Evolutionary conservation across 495 filamentous ascomycete genomes (phyloP).

Genomic region (Neurospora intermedia): DNA sequence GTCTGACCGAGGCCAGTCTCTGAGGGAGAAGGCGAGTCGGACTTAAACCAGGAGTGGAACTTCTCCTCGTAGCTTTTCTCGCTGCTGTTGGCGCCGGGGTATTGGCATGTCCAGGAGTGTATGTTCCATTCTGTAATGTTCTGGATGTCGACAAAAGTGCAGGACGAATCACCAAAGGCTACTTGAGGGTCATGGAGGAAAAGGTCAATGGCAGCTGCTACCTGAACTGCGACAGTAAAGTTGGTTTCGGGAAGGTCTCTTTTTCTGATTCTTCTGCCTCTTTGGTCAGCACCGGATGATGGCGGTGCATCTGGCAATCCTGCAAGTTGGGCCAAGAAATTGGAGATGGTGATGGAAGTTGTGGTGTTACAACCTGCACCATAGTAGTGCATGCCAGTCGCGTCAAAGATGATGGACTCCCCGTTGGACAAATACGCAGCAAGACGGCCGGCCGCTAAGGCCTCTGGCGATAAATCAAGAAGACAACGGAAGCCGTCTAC

Average conservation of each 20-base stretch:
- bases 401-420: slow-evolving; percentile 12
- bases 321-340: slow-evolving; percentile 10
- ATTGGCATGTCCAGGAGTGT: slow-evolving; percentile 11
- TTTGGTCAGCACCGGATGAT: background rate
- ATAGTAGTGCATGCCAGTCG: slow-evolving; percentile 13
- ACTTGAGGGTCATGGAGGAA: slow-evolving; percentile 6
- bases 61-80: slow-evolving; percentile 8
- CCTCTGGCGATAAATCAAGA: slow-evolving; percentile 11
- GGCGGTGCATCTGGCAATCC: background rate
- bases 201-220: slow-evolving; percentile 4
- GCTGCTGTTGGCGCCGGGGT: slow-evolving; percentile 10
- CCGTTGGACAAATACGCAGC: slow-evolving; percentile 2
- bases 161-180: slow-evolving; percentile 9
- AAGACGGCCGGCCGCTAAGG: slow-evolving; percentile 7
- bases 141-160: slow-evolving; percentile 1
- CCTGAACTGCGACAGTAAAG: slow-evolving; percentile 13
- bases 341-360: slow-evolving; percentile 6
- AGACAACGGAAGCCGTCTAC: slow-evolving; percentile 8
- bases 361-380: slow-evolving; percentile 6
- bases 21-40: background rate
- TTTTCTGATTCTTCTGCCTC: background rate
- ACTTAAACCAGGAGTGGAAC: slow-evolving; percentile 10
- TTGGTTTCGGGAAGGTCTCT: slow-evolving; percentile 4
- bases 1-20: background rate
- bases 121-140: slow-evolving; percentile 1